Percentiles rank a stretch among this genome's conserved stretches.
Evolutionary conservation across 1,139 yeast genomes (phyloP).

Genomic region (Blastobotrys serpentis): DNA sequence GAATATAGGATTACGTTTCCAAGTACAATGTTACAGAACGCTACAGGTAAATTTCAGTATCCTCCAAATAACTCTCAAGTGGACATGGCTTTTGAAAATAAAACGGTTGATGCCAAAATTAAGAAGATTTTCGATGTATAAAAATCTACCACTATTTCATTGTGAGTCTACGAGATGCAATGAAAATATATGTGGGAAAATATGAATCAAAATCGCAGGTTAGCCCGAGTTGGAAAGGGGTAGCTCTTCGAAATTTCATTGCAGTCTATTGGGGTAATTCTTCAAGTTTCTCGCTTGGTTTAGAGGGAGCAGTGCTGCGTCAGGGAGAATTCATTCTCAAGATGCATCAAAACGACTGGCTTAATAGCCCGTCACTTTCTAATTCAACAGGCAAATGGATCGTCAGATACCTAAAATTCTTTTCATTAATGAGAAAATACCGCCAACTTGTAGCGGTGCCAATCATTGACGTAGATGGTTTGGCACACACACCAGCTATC

Average conservation of each 20-base stretch:
- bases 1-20: conserved; percentile 18
- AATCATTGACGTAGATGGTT: conserved; percentile 44
- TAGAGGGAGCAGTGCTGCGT: conserved; percentile 40
- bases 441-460: conserved; percentile 37
- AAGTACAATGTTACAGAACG: conserved; percentile 15
- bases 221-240: background rate
- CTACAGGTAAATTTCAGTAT: conserved; percentile 7
- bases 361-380: conserved; percentile 32
- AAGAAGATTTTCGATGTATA: background rate
- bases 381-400: conserved; percentile 32
- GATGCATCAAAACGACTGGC: conserved; percentile 39
- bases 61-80: background rate
- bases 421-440: conserved; percentile 29
- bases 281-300: conserved; percentile 28
- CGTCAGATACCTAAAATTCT: conserved; percentile 37
- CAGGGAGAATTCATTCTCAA: conserved; percentile 40
- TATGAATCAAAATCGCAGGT: background rate
- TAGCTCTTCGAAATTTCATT: background rate
- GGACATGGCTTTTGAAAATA: background rate
- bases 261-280: conserved; percentile 29
- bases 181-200: background rate
- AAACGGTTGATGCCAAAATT: background rate
- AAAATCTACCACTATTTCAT: background rate
- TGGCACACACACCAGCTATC: conserved; percentile 46
- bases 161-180: conserved; percentile 3